phyloP scores from a whole-genome alignment of 345 rosid genomes.

The Salix arbutifolia region DNA sequence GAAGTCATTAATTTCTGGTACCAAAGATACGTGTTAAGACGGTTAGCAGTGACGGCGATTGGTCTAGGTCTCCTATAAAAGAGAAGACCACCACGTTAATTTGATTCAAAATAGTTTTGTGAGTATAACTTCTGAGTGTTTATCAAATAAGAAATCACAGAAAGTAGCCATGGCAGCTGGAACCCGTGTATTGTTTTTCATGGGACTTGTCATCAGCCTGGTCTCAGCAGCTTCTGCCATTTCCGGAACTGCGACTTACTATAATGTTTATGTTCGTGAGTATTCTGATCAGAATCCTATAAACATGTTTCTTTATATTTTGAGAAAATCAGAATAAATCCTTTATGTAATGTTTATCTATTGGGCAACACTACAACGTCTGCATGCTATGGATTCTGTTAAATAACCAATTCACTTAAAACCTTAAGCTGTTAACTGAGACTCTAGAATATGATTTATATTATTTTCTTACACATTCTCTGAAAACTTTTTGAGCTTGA shows the following conservation, averaged over 20 bases:
- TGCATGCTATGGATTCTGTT: conserved; percentile 12
- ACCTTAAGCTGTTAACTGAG: too few relatives aligned
- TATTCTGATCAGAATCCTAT: neutral
- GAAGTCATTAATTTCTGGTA: neutral
- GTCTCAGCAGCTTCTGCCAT: neutral
- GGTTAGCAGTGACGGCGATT: neutral
- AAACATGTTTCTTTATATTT: too few relatives aligned
- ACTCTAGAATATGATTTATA: too few relatives aligned
- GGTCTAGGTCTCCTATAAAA: neutral
- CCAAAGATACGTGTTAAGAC: neutral
- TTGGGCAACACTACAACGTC: neutral
- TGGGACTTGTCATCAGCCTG: conserved; percentile 1
- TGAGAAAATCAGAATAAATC: too few relatives aligned
- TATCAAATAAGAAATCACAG: neutral
- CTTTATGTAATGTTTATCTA: too few relatives aligned
- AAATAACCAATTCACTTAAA: too few relatives aligned
- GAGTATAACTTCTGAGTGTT: too few relatives aligned
- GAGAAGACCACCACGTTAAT: neutral
- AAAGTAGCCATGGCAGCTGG: neutral
- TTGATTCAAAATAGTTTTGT: neutral
- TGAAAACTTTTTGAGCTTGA: too few relatives aligned
- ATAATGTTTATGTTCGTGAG: neutral
- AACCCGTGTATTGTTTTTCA: neutral
- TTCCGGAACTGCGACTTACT: conserved; percentile 8
- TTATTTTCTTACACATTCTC: too few relatives aligned